Evolutionary conservation across 169 alveolate genomes (phyloP).

Genomic region (Besnoitia besnoiti): DNA sequence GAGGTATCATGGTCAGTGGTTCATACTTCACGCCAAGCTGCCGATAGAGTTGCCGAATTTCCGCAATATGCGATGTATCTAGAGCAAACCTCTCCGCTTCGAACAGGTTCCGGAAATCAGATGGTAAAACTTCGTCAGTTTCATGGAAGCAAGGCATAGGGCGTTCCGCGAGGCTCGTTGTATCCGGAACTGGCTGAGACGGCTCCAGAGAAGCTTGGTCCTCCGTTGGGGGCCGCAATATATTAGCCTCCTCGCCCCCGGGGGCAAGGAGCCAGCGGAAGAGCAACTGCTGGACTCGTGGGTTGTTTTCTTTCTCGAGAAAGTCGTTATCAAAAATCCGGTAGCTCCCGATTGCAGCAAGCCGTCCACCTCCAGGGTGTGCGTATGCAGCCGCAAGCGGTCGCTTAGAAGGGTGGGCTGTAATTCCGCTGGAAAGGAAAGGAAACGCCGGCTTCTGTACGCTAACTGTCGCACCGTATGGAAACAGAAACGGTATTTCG

Average conservation of each 20-base stretch:
- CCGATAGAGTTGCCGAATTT: neutral
- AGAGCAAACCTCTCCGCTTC: neutral
- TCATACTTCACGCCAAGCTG: slow-evolving; percentile 32
- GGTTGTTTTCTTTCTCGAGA: slow-evolving; percentile 7
- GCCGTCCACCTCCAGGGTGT: neutral
- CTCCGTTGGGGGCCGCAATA: neutral
- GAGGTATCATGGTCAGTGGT: neutral
- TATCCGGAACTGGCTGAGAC: slow-evolving; percentile 29
- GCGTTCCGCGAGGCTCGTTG: slow-evolving; percentile 8
- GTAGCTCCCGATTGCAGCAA: slow-evolving; percentile 12
- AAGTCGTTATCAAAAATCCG: slow-evolving; percentile 14
- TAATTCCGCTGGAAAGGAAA: slow-evolving; percentile 23
- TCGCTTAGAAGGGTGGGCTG: slow-evolving; percentile 6
- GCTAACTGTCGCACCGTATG: slow-evolving; percentile 29
- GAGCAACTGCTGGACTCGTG: neutral
- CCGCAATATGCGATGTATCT: neutral
- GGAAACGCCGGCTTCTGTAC: slow-evolving; percentile 20
- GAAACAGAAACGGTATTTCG: neutral
- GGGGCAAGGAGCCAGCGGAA: slow-evolving; percentile 2
- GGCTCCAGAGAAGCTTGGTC: slow-evolving; percentile 7
- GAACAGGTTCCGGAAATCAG: slow-evolving; percentile 8
- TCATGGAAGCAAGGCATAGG: slow-evolving; percentile 22
- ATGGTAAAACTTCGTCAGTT: neutral
- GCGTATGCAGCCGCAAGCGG: slow-evolving; percentile 46
- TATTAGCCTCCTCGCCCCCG: neutral